Evolutionary conservation across 495 filamentous ascomycete genomes (phyloP), one percentile per base, ranked within the genome.

Genomic region (Aspergillus steynii): DNA sequence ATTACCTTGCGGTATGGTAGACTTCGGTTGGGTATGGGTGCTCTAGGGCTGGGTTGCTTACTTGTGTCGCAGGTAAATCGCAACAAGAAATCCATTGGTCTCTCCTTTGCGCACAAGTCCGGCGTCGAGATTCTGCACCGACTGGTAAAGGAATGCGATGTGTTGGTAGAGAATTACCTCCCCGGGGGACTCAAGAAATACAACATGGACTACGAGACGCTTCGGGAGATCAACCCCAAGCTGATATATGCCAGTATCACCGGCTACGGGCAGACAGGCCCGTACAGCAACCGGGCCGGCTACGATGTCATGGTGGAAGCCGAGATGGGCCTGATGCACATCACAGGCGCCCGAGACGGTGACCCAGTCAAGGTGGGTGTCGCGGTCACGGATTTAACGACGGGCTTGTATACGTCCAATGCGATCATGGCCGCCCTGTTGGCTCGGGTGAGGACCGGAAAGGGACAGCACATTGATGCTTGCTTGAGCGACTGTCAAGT

Each of bases 221-320:
- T 99, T 3, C 80, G 80, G 55, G 81, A 88, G 61, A 84, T 96
- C 69, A 97, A 97, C 67, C 93, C 96, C 25, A 74, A 76, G 58
- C 71, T 84, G 52, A 86, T 89, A 61, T 90, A 90, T 61, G 86
- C 87, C 26, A 87, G 84, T 69, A 88, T 89, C 61, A 89, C 87
- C 2, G 87, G 87, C 26, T 91, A 91, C 65, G 95, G 95, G 3
- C 95, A 99, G 72, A 96, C 90, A 2, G 95, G 95, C 0, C 96
- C 96, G 0, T 97, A 96, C 73, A 88, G 88, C 20, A 85, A 87
- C 51, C 84, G 96, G 6, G 92, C 95, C 8, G 95, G 95, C 10
- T 99, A 99, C 78, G 95, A 99, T 74, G 96, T 99, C 59, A 98
- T 99, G 93, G 96, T 99, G 0, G 95, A 99, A 75, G 96, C 94